phyloP scores from a whole-genome alignment of 1,284 basidiomycete genomes.

The Fomitopsis betulina region DNA sequence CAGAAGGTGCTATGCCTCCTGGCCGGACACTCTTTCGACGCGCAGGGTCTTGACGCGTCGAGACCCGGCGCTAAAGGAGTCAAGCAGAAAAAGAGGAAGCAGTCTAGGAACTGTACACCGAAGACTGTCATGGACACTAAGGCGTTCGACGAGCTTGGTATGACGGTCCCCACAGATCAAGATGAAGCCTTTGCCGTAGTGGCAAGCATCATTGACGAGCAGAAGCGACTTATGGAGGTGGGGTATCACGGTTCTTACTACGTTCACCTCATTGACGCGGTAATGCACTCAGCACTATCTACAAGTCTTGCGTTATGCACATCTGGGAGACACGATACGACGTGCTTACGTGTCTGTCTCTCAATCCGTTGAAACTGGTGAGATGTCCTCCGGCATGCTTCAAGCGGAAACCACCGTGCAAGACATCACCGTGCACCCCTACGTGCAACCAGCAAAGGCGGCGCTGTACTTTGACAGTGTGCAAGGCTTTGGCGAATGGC shows the following conservation, averaged over 20 bases:
- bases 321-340: background rate
- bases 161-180: constrained; percentile 17
- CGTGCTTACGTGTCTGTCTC: background rate
- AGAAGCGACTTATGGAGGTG: constrained; percentile 19
- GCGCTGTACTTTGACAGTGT: constrained; percentile 40
- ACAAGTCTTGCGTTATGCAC: background rate
- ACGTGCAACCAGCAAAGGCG: constrained; percentile 12
- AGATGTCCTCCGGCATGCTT: background rate
- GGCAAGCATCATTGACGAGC: constrained; percentile 11
- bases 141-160: constrained; percentile 23
- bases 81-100: background rate
- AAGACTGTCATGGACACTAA: constrained; percentile 13
- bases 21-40: background rate
- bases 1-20: background rate
- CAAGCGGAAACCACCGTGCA: too few relatives aligned
- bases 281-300: background rate
- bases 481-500: constrained; percentile 46
- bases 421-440: background rate
- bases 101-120: background rate
- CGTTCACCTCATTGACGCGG: background rate
- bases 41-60: background rate
- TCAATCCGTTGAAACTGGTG: background rate
- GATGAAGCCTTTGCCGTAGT: constrained; percentile 18
- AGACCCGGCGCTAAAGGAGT: background rate
- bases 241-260: background rate